phyloP scores from a whole-genome alignment of 371 early-diverging fungal species.

The Syncephalastrum racemosum region DNA sequence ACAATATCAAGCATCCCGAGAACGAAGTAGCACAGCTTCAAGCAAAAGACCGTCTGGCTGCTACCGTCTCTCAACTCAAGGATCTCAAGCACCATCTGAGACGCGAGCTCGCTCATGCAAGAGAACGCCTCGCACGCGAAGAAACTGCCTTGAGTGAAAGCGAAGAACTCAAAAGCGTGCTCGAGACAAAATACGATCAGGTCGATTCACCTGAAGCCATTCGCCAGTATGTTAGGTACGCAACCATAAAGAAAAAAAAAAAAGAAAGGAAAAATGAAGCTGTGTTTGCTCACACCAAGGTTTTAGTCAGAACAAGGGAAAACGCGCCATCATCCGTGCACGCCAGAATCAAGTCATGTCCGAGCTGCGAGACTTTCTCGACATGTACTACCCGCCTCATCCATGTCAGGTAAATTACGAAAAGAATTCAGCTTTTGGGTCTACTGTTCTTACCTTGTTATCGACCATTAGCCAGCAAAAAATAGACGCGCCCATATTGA shows the following conservation, averaged over 20 bases:
- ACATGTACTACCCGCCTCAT: slow-evolving; percentile 48
- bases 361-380: slow-evolving; percentile 46
- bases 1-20: too few relatives aligned
- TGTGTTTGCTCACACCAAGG: too few relatives aligned
- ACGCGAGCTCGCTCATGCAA: neutral
- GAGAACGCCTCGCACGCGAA: slow-evolving; percentile 8
- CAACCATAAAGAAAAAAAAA: too few relatives aligned
- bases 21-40: too few relatives aligned
- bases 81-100: slow-evolving; percentile 10
- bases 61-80: slow-evolving; percentile 6
- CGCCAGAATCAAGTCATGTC: slow-evolving; percentile 28
- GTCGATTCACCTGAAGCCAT: slow-evolving; percentile 5
- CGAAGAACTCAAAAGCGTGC: slow-evolving; percentile 17
- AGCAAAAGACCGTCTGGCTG: neutral
- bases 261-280: too few relatives aligned
- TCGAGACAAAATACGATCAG: slow-evolving; percentile 18
- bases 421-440: neutral
- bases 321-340: slow-evolving; percentile 7
- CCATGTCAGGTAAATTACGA: slow-evolving; percentile 33
- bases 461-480: neutral
- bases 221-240: neutral
- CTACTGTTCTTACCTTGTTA: neutral
- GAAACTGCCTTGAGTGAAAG: slow-evolving; percentile 20
- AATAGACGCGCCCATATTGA: neutral
- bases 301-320: slow-evolving; percentile 7